phyloP scores from a whole-genome alignment of 108 stramenopile species.

The Cyclotella baltica region DNA sequence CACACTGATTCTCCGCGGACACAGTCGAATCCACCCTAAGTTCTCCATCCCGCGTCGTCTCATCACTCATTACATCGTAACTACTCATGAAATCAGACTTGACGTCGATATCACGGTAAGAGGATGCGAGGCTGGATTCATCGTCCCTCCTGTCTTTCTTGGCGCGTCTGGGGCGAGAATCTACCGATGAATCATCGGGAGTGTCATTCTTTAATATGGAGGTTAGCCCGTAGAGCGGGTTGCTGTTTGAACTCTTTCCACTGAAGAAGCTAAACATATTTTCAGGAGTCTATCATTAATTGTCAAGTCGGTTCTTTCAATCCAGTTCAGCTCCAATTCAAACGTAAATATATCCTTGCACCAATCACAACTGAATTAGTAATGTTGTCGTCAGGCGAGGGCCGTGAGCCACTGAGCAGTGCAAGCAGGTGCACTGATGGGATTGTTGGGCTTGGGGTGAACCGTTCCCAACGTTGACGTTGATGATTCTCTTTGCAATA shows the following conservation, averaged over 20 bases:
- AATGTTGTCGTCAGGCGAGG: no score
- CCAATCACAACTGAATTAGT: no score
- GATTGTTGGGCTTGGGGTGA: no score
- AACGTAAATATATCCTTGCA: no score
- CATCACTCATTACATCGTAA: background rate
- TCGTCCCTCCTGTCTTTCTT: slow-evolving; percentile 8
- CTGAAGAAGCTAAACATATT: background rate
- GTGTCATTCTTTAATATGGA: background rate
- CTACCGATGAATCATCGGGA: background rate
- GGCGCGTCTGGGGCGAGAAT: background rate
- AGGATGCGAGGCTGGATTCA: background rate
- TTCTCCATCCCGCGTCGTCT: background rate
- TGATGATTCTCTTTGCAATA: no score
- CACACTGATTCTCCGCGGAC: background rate
- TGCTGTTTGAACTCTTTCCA: background rate
- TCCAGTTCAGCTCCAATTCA: no score
- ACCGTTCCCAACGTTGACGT: no score
- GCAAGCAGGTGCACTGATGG: no score
- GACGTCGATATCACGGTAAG: background rate
- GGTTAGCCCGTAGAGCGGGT: background rate
- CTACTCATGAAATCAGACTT: no score
- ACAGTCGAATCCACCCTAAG: slow-evolving; percentile 4
- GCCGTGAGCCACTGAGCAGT: no score
- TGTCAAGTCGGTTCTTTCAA: no score
- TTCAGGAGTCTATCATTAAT: no score